Percentiles rank a stretch among this genome's conserved stretches.
Conservation (phyloP, 2,329 filamentous ascomycete species). For the Penicillium frequentans region DNA sequence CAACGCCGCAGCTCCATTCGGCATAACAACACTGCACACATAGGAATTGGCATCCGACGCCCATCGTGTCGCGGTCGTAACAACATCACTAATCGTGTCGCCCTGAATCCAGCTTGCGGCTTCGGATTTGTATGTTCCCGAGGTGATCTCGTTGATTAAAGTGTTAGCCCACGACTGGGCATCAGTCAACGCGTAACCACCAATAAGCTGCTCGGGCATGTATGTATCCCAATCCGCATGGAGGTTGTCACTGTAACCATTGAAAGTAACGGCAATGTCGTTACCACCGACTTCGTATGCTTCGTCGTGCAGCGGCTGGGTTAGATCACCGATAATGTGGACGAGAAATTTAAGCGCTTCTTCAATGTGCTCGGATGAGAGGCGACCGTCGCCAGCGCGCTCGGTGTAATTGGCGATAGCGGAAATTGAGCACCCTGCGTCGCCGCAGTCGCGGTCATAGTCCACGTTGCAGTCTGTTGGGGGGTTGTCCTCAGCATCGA, state of each 20-base stretch:
- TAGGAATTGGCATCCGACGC: conserved; percentile 65
- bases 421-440: conserved; percentile 51
- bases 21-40: conserved; percentile 66
- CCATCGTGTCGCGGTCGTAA: conserved; percentile 62
- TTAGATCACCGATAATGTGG: conserved; percentile 66
- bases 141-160: conserved; percentile 21
- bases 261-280: conserved; percentile 64
- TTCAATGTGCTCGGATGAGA: conserved; percentile 40
- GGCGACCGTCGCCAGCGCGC: conserved; percentile 11
- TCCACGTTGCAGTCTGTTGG: conserved; percentile 50
- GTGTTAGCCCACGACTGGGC: conserved; percentile 24
- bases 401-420: conserved; percentile 54
- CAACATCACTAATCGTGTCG: conserved; percentile 56
- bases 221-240: conserved; percentile 73
- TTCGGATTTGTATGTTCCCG: conserved; percentile 47
- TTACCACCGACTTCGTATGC: conserved; percentile 67
- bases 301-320: conserved; percentile 67
- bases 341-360: conserved; percentile 53
- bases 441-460: conserved; percentile 53
- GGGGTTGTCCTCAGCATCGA: conserved; percentile 52
- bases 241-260: conserved; percentile 60
- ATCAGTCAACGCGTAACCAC: conserved; percentile 47
- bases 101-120: conserved; percentile 58
- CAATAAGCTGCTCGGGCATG: conserved; percentile 66
- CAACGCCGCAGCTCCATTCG: conserved; percentile 57